phyloP scores from a whole-genome alignment of 306 rosid species.

The Amphicarpaea edgeworthii region DNA sequence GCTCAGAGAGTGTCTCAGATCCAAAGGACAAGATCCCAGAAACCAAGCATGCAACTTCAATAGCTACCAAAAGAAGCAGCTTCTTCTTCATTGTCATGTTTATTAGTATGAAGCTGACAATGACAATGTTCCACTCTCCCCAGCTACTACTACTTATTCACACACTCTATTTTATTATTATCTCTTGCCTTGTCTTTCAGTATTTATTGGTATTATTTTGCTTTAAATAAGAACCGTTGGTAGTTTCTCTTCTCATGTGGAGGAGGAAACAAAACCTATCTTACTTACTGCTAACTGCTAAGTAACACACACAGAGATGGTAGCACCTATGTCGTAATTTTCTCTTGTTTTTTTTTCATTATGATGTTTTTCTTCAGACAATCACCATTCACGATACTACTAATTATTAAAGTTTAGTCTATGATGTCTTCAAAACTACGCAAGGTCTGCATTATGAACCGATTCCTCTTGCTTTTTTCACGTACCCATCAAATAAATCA shows the following conservation, averaged over 20 bases:
- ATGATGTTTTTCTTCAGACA: conserved; percentile 30
- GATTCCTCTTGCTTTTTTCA: conserved; percentile 26
- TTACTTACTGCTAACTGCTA: neutral
- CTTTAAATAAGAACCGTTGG: conserved; percentile 25
- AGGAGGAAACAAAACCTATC: conserved; percentile 12
- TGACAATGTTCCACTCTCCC: neutral
- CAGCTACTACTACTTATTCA: neutral
- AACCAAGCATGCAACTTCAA: conserved; percentile 48
- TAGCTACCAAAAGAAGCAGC: conserved; percentile 49
- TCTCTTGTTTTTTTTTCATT: neutral
- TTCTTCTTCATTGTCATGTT: conserved; percentile 50
- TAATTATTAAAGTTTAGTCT: conserved; percentile 20
- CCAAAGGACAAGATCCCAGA: conserved; percentile 52
- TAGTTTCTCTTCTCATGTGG: conserved; percentile 3
- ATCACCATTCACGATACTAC: conserved; percentile 3
- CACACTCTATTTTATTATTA: conserved; percentile 4
- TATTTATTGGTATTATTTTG: conserved; percentile 6
- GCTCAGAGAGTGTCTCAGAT: conserved; percentile 46
- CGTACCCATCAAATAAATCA: conserved; percentile 1
- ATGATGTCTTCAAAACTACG: conserved; percentile 38
- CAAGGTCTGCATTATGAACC: conserved; percentile 33
- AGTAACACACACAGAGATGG: neutral
- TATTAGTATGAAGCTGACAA: neutral
- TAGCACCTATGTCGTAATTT: conserved; percentile 31
- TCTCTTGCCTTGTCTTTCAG: neutral